Percentiles rank a stretch among this genome's conserved stretches.
Evolutionary conservation across 768 basidiomycete species (phyloP).

Genomic region (Lactarius psammicola): DNA sequence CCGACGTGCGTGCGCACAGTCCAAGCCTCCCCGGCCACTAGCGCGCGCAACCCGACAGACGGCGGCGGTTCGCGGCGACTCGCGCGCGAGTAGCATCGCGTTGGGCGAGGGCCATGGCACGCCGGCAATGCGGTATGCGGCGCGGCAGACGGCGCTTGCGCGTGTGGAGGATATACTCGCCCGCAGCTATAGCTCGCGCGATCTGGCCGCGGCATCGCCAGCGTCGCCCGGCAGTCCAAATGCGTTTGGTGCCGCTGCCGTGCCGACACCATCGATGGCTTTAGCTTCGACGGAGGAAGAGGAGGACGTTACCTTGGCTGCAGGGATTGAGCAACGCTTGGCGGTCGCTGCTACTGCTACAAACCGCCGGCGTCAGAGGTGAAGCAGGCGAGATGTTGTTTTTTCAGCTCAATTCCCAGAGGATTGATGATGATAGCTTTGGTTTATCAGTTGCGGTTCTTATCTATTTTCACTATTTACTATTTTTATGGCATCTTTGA

Average conservation of each 20-base stretch:
- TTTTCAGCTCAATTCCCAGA: no score
- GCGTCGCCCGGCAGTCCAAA: constrained; percentile 25
- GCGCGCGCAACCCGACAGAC: neutral
- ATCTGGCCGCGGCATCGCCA: neutral
- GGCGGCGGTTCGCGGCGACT: constrained; percentile 7
- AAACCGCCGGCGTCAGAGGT: neutral
- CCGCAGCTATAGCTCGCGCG: constrained; percentile 33
- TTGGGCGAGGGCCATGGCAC: constrained; percentile 21
- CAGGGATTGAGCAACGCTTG: constrained; percentile 30
- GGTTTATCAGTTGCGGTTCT: no score
- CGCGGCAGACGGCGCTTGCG: constrained; percentile 33
- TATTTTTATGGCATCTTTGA: no score
- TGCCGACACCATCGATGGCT: neutral
- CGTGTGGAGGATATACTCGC: constrained; percentile 36
- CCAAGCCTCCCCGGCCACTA: neutral
- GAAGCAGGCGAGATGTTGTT: neutral
- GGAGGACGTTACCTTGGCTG: constrained; percentile 16
- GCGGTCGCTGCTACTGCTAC: neutral
- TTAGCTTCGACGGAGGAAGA: constrained; percentile 13
- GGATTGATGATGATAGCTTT: no score
- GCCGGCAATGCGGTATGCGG: constrained; percentile 33
- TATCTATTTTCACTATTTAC: no score
- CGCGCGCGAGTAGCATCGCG: constrained; percentile 22
- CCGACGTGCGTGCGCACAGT: neutral
- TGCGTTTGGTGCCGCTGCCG: constrained; percentile 27